Evolutionary conservation across 768 basidiomycete species (phyloP).

Genomic region (Suillus fuscotomentosus): DNA sequence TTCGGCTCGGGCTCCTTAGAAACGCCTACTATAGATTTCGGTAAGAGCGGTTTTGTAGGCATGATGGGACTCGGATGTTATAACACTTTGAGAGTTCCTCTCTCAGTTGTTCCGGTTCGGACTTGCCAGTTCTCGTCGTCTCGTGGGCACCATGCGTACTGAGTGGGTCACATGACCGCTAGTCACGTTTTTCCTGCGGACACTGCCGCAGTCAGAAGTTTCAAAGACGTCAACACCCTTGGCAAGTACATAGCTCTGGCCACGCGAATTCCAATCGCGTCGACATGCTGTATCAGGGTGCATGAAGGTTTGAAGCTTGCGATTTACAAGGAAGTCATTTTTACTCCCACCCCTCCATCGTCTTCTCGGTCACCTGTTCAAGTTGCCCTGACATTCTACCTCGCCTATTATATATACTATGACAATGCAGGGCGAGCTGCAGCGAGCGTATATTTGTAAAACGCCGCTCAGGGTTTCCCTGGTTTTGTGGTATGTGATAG

Average conservation of each 20-base stretch:
- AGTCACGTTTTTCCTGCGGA: neutral
- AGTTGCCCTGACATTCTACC: neutral
- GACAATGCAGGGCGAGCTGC: neutral
- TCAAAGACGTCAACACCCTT: neutral
- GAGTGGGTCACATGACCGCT: neutral
- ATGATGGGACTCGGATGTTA: slow-evolving; percentile 13
- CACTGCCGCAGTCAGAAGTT: too few species aligned
- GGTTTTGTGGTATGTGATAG: neutral
- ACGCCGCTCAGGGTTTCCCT: neutral
- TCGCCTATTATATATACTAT: neutral
- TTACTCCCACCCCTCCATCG: neutral
- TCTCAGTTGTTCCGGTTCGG: neutral
- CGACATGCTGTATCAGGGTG: neutral
- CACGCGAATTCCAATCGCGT: neutral
- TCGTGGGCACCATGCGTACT: neutral
- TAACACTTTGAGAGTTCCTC: neutral
- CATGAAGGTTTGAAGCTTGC: neutral
- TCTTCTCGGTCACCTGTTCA: neutral
- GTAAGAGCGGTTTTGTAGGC: slow-evolving; percentile 30
- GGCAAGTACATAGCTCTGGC: neutral
- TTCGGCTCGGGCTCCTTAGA: slow-evolving; percentile 34
- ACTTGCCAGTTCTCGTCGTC: neutral
- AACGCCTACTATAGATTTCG: slow-evolving; percentile 26
- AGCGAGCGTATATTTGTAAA: neutral
- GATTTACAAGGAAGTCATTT: neutral